Evolutionary conservation across 805 yeast genomes (phyloP).

Genomic region (Candida vartiovaarae): DNA sequence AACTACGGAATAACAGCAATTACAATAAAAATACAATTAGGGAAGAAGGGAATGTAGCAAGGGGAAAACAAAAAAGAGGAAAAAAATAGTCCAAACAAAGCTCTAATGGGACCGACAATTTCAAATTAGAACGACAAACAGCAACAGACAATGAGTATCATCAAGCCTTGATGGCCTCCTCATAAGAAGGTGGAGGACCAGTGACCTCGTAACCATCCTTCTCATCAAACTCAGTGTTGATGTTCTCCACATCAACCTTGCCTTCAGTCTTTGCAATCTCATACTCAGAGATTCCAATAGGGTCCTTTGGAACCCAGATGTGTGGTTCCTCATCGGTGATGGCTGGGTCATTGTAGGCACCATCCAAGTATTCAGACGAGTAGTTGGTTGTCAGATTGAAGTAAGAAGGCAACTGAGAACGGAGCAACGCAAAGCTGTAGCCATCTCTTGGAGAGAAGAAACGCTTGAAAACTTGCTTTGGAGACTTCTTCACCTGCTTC

Average conservation of each 20-base stretch:
- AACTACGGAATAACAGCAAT: too few relatives aligned
- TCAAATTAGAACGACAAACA: too few relatives aligned
- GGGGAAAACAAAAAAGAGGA: too few relatives aligned
- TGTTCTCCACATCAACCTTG: constrained; percentile 49
- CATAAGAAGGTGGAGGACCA: constrained; percentile 69
- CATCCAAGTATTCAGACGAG: constrained; percentile 23
- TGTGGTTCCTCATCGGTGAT: constrained; percentile 50
- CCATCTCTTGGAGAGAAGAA: constrained; percentile 35
- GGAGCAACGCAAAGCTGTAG: constrained; percentile 39
- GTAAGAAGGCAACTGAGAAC: constrained; percentile 31
- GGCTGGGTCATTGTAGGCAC: constrained; percentile 49
- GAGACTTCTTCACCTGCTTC: constrained; percentile 13
- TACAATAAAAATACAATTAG: too few relatives aligned
- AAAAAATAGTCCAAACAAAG: too few relatives aligned
- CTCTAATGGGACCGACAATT: too few relatives aligned
- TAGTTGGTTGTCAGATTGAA: constrained; percentile 29
- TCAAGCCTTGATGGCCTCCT: constrained; percentile 15
- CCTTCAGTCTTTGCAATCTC: constrained; percentile 52
- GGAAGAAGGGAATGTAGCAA: too few relatives aligned
- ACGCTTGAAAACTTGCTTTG: constrained; percentile 18
- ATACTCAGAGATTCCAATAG: constrained; percentile 55
- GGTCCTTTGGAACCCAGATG: constrained; percentile 67
- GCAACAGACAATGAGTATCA: too few relatives aligned
- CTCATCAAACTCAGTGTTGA: constrained; percentile 49
- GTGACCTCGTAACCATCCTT: constrained; percentile 46